Evolutionary conservation across 192 early-diverging fungal species (phyloP).

Genomic region (Backusella australiensis): DNA sequence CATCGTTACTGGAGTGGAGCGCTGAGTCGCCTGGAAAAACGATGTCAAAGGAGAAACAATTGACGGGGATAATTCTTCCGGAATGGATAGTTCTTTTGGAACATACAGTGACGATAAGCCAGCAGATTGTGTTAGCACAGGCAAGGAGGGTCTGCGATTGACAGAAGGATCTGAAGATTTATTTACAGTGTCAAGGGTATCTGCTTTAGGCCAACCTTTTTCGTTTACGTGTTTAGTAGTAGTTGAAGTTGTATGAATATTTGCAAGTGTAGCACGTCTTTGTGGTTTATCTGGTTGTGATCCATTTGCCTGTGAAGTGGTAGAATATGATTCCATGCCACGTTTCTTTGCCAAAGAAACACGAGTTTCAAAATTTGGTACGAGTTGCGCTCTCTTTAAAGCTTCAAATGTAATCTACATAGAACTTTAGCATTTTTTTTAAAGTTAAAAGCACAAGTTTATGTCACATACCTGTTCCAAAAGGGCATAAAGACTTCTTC

Average conservation of each 20-base stretch:
- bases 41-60: slow-evolving; percentile 15
- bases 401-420: slow-evolving; percentile 36
- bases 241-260: neutral
- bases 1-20: slow-evolving; percentile 37
- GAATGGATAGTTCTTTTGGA: neutral
- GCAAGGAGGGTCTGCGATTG: slow-evolving; percentile 17
- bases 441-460: neutral
- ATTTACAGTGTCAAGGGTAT: neutral
- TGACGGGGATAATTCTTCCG: neutral
- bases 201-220: neutral
- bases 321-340: slow-evolving; percentile 12
- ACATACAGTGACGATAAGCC: neutral
- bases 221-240: neutral
- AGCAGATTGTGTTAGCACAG: slow-evolving; percentile 17
- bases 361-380: slow-evolving; percentile 42
- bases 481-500: slow-evolving; percentile 32
- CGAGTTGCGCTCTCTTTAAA: slow-evolving; percentile 34
- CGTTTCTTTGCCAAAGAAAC: slow-evolving; percentile 37
- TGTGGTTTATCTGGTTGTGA: neutral
- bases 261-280: neutral
- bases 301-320: neutral
- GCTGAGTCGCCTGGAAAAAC: slow-evolving; percentile 33
- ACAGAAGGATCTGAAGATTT: slow-evolving; percentile 11
- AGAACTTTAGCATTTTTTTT: neutral
- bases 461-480: slow-evolving; percentile 24